phyloP scores from a whole-genome alignment of 1,139 yeast species.

The Tardiomyces blankii region DNA sequence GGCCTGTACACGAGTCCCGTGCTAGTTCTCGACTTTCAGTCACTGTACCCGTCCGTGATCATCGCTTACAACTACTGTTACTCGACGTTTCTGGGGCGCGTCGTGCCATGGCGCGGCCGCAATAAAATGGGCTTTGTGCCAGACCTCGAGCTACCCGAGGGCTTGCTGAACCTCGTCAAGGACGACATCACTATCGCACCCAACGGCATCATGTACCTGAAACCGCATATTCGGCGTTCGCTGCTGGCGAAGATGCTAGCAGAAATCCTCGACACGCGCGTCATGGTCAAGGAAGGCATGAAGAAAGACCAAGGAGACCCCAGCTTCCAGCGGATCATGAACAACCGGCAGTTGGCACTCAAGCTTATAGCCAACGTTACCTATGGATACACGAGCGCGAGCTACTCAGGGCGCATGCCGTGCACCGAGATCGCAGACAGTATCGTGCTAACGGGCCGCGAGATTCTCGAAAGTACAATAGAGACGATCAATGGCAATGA shows the following conservation, averaged over 20 bases:
- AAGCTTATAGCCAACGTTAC: conserved; percentile 91
- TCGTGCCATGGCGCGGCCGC: conserved; percentile 39
- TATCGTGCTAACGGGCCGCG: conserved; percentile 85
- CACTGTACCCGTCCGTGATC: conserved; percentile 83
- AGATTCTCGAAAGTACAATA: conserved; percentile 63
- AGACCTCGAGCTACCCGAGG: conserved; percentile 41
- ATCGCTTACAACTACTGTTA: conserved; percentile 90
- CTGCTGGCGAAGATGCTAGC: conserved; percentile 72
- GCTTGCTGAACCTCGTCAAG: conserved; percentile 42
- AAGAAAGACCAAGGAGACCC: conserved; percentile 33
- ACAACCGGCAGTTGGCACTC: conserved; percentile 75
- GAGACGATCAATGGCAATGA: conserved; percentile 47
- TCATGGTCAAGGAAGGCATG: conserved; percentile 70
- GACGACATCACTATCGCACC: conserved; percentile 64
- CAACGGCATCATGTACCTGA: conserved; percentile 73
- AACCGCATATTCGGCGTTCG: conserved; percentile 55
- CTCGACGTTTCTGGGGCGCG: conserved; percentile 71
- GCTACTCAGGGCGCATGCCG: conserved; percentile 96
- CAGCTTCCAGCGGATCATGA: conserved; percentile 43
- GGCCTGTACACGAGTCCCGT: conserved; percentile 81
- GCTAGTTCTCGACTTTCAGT: conserved; percentile 84
- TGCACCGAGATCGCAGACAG: conserved; percentile 92
- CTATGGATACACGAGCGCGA: conserved; percentile 90
- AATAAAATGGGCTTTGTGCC: conserved; percentile 42
- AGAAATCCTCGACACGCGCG: conserved; percentile 70